Evolutionary conservation across 805 yeast genomes (phyloP), one percentile per base, ranked within the genome.

Genomic region (Candida morakotiae): DNA sequence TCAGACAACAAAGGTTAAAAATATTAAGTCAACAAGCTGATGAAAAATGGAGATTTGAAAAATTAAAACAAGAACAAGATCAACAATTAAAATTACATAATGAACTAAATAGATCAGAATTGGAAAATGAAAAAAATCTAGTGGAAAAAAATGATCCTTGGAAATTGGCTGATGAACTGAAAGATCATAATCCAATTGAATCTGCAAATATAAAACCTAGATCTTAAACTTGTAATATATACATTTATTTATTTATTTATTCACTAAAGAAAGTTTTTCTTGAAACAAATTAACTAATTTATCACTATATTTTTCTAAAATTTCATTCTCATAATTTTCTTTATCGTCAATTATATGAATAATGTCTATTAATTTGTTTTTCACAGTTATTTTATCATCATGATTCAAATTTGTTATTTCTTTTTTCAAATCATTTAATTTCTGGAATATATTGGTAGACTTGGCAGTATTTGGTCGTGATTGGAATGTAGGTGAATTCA

Each of bases 1-100:
- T 62, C 21, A 66, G 95, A 25, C 76, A 77, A 34, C 65, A 64
- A 28, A 64, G 63, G 11, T 64, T 85, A 44, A 73, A 76, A 51
- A 46, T 67, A 8, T 59, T 77, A 45, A 77, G 79, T 3, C 56
- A 58, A 34, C 69, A 69, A 30, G 75, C 71, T 8, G 73, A 71
- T 31, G 58, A 55, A 21, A 64, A 67, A 38, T 64, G 75, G 68
- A 41, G 48, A 3, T 28, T 46, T 26, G 73, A 67, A 39, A 67
- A 67, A 43, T 34, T 47, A 13, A 44, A 64, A 13, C 47, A 62
- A 32, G 66, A 65, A 43, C 46, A 55, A 14, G 58, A 60, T 22
- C 60, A 67, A 28, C 43, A 51, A 42, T n/a, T 45, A 28, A 57
- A 57, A 43, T 47, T 67, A 27, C 48, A 53, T 19, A 38, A 38